Evolutionary conservation across 2,329 filamentous ascomycete species (phyloP).

Genomic region (Sporothrix protearum): DNA sequence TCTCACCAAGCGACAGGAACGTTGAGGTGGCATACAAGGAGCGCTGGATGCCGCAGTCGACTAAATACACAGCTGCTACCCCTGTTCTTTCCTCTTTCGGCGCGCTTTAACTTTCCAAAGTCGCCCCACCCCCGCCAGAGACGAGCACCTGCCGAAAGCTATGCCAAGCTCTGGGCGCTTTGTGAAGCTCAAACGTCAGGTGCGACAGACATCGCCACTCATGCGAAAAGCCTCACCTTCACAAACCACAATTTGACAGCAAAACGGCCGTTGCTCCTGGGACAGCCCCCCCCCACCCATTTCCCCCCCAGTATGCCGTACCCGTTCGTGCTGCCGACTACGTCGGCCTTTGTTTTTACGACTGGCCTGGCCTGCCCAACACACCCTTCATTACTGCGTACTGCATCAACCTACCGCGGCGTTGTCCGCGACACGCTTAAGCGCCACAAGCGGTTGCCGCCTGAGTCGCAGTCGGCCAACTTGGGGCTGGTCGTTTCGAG

Average conservation of each 20-base stretch:
- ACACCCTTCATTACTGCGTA: constrained; percentile 83
- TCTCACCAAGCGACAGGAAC: neutral
- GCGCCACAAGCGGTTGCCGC: constrained; percentile 79
- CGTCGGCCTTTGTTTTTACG: constrained; percentile 79
- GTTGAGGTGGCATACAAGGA: neutral
- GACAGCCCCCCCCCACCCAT: neutral
- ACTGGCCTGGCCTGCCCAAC: constrained; percentile 72
- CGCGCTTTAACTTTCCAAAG: neutral
- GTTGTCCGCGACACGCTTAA: constrained; percentile 82
- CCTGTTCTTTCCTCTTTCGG: constrained; percentile 1
- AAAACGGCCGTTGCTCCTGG: neutral
- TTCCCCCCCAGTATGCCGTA: constrained; percentile 73
- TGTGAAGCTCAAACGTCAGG: constrained; percentile 4
- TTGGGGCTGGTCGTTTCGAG: constrained; percentile 66
- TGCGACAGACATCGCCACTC: constrained; percentile 3
- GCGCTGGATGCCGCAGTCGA: neutral
- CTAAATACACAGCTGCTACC: neutral
- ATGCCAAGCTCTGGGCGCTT: constrained; percentile 12
- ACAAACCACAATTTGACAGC: neutral
- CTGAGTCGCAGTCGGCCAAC: constrained; percentile 65
- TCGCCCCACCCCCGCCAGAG: constrained; percentile 11
- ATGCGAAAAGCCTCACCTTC: neutral
- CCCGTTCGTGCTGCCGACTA: constrained; percentile 83
- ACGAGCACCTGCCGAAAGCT: constrained; percentile 7
- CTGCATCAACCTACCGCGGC: constrained; percentile 77